phyloP scores from a whole-genome alignment of 495 filamentous ascomycete species.

The Penicillium herquei region DNA sequence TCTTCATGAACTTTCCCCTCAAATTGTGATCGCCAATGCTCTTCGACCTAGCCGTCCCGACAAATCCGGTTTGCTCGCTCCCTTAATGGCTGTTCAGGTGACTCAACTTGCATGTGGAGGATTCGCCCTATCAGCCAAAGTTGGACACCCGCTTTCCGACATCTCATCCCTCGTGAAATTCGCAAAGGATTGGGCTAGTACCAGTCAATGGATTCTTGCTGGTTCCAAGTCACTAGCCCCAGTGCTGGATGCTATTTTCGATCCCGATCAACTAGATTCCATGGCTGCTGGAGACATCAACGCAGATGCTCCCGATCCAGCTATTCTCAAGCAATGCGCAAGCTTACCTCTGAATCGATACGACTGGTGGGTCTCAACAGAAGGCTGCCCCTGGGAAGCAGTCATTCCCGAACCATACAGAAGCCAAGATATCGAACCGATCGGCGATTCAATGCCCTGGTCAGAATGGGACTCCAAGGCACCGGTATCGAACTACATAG shows the following conservation, averaged over 20 bases:
- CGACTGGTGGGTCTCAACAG: conserved; percentile 31
- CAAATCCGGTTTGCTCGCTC: conserved; percentile 11
- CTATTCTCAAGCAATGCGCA: conserved; percentile 12
- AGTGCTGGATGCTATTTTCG: conserved; percentile 20
- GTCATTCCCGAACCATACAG: conserved; percentile 18
- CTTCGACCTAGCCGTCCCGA: background rate
- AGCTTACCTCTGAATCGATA: conserved; percentile 29
- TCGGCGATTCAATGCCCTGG: conserved; percentile 26
- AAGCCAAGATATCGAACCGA: conserved; percentile 8
- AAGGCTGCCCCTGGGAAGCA: conserved; percentile 8
- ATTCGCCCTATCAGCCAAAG: conserved; percentile 37
- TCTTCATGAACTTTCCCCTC: conserved; percentile 11
- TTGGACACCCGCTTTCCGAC: conserved; percentile 50
- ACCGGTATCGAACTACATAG: conserved; percentile 19
- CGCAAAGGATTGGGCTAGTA: conserved; percentile 41
- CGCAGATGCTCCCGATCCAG: conserved; percentile 13
- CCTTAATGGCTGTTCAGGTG: conserved; percentile 37
- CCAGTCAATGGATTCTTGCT: conserved; percentile 17
- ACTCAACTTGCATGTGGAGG: conserved; percentile 42
- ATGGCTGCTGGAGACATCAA: conserved; percentile 32
- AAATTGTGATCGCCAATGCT: conserved; percentile 8
- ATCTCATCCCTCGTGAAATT: conserved; percentile 46
- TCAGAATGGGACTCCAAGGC: conserved; percentile 21
- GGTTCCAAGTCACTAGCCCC: conserved; percentile 4
- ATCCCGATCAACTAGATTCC: conserved; percentile 27